Evolutionary conservation across 208 protist species (phyloP).

Genomic region (Acanthamoeba culbertsoni): DNA sequence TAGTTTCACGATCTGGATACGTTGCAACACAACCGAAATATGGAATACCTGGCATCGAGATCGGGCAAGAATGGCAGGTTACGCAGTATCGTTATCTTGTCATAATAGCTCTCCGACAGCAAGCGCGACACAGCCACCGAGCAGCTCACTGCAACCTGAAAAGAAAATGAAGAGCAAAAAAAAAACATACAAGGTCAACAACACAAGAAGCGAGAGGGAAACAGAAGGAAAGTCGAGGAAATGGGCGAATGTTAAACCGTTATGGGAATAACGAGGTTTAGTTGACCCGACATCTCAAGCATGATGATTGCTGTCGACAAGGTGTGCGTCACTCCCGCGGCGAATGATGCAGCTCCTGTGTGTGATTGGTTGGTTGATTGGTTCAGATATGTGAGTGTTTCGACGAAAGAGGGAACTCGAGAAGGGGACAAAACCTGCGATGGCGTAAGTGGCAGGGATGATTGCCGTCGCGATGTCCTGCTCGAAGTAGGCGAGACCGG

Average conservation of each 20-base stretch:
- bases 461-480: neutral
- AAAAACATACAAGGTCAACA: neutral
- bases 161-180: neutral
- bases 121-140: neutral
- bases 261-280: conserved; percentile 20
- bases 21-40: neutral
- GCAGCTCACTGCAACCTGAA: neutral
- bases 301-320: conserved; percentile 62
- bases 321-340: conserved; percentile 39
- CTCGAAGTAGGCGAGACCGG: neutral
- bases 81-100: conserved; percentile 47
- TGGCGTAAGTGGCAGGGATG: conserved; percentile 62
- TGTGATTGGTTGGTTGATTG: too few species aligned
- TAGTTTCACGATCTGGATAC: neutral
- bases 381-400: too few species aligned
- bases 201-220: neutral
- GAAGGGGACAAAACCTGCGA: conserved; percentile 35
- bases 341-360: conserved; percentile 61
- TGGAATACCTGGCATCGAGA: neutral
- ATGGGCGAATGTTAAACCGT: neutral
- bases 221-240: neutral
- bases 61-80: conserved; percentile 60
- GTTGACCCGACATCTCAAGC: conserved; percentile 59
- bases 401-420: too few species aligned
- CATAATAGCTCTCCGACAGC: conserved; percentile 20